Evolutionary conservation across 352 stramenopile genomes (phyloP).

Genomic region (Globisporangium camurandrum): DNA sequence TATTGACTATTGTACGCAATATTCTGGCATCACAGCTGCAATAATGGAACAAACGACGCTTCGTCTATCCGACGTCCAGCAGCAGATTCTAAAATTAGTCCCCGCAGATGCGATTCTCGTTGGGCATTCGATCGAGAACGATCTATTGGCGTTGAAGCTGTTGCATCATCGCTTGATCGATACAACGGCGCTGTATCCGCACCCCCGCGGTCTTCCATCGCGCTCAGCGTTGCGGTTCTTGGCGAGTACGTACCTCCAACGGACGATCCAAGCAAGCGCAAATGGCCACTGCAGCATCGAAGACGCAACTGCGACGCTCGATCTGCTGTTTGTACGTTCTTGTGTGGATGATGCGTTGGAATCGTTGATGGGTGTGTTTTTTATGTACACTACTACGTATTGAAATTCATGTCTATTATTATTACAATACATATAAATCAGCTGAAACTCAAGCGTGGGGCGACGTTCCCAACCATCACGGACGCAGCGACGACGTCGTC

Average conservation of each 20-base stretch:
- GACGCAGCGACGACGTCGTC: no score
- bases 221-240: constrained; percentile 73
- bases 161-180: constrained; percentile 76
- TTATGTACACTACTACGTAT: no score
- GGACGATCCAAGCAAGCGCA: constrained; percentile 60
- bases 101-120: constrained; percentile 72
- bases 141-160: constrained; percentile 59
- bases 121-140: constrained; percentile 87
- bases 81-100: constrained; percentile 46
- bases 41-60: constrained; percentile 70
- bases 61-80: constrained; percentile 56
- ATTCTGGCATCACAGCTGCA: constrained; percentile 73
- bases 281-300: constrained; percentile 80
- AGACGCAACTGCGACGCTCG: constrained; percentile 68
- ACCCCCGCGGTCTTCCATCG: constrained; percentile 71
- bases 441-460: constrained; percentile 72
- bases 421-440: no score
- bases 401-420: no score
- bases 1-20: constrained; percentile 85
- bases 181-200: constrained; percentile 73
- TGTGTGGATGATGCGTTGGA: neutral
- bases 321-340: no score
- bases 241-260: constrained; percentile 56
- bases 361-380: neutral
- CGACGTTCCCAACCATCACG: constrained; percentile 64